A percentile compares a stretch with the other conserved stretches of the same genome.
Conservation (phyloP, 352 stramenopile genomes). For the Nothophytophthora sp. region DNA sequence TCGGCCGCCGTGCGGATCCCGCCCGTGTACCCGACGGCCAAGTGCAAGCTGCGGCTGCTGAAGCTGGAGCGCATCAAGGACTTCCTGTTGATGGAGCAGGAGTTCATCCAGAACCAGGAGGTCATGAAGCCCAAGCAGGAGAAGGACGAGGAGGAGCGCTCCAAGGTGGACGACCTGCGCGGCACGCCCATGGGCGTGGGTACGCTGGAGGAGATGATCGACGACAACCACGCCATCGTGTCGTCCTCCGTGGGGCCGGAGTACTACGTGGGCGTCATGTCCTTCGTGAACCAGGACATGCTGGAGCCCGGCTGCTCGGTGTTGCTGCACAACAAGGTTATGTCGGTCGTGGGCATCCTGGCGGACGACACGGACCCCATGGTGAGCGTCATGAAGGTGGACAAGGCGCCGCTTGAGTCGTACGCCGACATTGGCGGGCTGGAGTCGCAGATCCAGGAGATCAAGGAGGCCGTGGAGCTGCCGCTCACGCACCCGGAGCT, state of each 20-base stretch:
- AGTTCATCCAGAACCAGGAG: conserved; percentile 99
- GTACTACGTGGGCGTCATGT: conserved; percentile 99
- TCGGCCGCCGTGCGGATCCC: conserved; percentile 89
- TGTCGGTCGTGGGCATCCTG: conserved; percentile 99
- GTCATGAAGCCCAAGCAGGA: conserved; percentile 99
- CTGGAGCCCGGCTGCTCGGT: conserved; percentile 98
- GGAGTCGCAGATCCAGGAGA: conserved; percentile 97
- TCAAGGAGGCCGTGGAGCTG: conserved; percentile 96
- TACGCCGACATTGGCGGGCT: conserved; percentile 99
- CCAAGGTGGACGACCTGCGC: conserved; percentile 99
- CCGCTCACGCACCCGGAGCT: conserved; percentile 99
- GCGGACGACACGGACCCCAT: conserved; percentile 99
- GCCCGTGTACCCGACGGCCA: conserved; percentile 95
- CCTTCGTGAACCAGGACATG: conserved; percentile 99
- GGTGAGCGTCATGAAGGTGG: conserved; percentile 99
- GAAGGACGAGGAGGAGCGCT: conserved; percentile 98
- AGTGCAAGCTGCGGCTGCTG: conserved; percentile 99
- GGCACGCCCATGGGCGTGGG: conserved; percentile 98
- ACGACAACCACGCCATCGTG: conserved; percentile 99
- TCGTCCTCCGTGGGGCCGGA: conserved; percentile 97
- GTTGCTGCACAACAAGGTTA: conserved; percentile 99
- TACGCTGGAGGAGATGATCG: conserved; percentile 99
- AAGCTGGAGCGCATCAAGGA: conserved; percentile 99
- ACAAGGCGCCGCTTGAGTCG: conserved; percentile 98
- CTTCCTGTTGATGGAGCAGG: conserved; percentile 99